Percentiles rank a stretch among this genome's conserved stretches.
Conservation (phyloP, 1,139 yeast genomes). For the Yamadazyma diddensiae region DNA sequence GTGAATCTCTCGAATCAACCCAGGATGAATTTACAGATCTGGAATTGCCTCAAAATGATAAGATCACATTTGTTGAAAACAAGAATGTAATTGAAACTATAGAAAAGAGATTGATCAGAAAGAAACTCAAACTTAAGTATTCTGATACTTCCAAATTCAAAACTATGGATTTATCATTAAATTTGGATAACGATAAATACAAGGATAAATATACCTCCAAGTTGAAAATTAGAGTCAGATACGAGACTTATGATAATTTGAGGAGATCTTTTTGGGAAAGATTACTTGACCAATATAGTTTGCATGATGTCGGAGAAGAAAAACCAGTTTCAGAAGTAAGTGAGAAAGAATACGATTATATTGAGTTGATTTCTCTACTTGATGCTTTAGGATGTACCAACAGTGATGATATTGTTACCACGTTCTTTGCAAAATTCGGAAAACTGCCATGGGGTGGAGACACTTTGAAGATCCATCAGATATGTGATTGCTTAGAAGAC, state of each 20-base stretch:
- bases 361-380: slow-evolving; percentile 56
- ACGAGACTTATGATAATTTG: slow-evolving; percentile 63
- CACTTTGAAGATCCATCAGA: slow-evolving; percentile 52
- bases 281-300: slow-evolving; percentile 51
- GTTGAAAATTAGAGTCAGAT: slow-evolving; percentile 59
- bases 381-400: slow-evolving; percentile 63
- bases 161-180: slow-evolving; percentile 39
- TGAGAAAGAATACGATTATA: slow-evolving; percentile 36
- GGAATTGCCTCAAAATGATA: slow-evolving; percentile 11
- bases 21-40: slow-evolving; percentile 15
- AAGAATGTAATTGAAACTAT: slow-evolving; percentile 28
- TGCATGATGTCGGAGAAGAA: slow-evolving; percentile 7
- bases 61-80: slow-evolving; percentile 23
- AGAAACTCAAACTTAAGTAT: slow-evolving; percentile 24
- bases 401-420: slow-evolving; percentile 43
- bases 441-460: slow-evolving; percentile 56
- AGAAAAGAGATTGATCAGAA: slow-evolving; percentile 28
- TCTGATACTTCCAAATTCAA: slow-evolving; percentile 43
- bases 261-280: slow-evolving; percentile 71
- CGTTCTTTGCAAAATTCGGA: slow-evolving; percentile 41
- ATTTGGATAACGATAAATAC: slow-evolving; percentile 31
- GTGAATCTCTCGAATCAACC: slow-evolving; percentile 3
- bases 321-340: slow-evolving; percentile 24
- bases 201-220: slow-evolving; percentile 49
- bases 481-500: slow-evolving; percentile 52